These are phyloP conservation scores for Hymenoscyphus occultus DNA, from an alignment of 2,329 filamentous ascomycete species.

Conservation along the genomic window DNA sequence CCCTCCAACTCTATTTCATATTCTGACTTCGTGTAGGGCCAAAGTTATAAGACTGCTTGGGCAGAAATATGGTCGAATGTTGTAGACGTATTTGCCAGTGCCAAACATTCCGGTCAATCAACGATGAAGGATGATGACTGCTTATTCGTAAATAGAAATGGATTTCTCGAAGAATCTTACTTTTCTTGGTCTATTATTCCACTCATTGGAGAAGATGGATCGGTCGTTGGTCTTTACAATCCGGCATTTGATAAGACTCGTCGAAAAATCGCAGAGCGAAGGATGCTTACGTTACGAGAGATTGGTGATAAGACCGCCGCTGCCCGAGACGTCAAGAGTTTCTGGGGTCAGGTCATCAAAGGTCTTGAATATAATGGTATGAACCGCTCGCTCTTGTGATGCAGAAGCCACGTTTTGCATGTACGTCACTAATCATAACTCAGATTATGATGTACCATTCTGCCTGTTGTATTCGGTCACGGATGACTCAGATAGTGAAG, in stretches of 20 bases:
- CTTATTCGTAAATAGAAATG: conserved; percentile 67
- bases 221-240: conserved; percentile 74
- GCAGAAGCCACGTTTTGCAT: not conserved
- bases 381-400: not conserved
- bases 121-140: conserved; percentile 83
- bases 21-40: conserved; percentile 43
- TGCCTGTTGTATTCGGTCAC: conserved; percentile 72
- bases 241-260: conserved; percentile 79
- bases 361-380: conserved; percentile 66
- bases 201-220: conserved; percentile 69
- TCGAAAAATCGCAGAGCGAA: conserved; percentile 72
- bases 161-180: conserved; percentile 74
- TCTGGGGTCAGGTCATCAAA: conserved; percentile 68
- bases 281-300: conserved; percentile 76
- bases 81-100: conserved; percentile 64
- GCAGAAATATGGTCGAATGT: conserved; percentile 72
- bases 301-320: conserved; percentile 72
- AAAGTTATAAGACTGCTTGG: conserved; percentile 65
- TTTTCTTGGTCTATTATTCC: conserved; percentile 83
- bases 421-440: conserved; percentile 8
- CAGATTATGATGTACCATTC: conserved; percentile 69
- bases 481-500: conserved; percentile 69
- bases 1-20: no score
- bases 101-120: conserved; percentile 68
- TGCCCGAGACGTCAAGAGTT: conserved; percentile 68